Conservation (phyloP, 2,329 filamentous ascomycete species). For the Aspergillus persii region DNA sequence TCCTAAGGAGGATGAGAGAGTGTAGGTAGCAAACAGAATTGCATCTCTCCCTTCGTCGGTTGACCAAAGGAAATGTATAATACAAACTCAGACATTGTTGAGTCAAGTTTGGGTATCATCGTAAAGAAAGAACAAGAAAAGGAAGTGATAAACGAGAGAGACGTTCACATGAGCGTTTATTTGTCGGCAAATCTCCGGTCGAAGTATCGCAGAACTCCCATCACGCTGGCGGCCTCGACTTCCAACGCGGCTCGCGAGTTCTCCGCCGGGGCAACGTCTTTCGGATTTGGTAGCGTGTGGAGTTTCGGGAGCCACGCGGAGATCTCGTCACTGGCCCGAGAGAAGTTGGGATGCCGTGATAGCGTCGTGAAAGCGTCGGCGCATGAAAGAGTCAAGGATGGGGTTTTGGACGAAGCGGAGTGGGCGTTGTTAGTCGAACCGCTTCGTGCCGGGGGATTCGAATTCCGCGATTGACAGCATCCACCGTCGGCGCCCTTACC, state of each 20-base stretch:
- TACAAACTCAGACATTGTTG: slow-evolving; percentile 26
- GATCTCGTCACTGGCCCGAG: slow-evolving; percentile 69
- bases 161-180: slow-evolving; percentile 15
- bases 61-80: slow-evolving; percentile 12
- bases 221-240: slow-evolving; percentile 78
- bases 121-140: slow-evolving; percentile 10
- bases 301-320: slow-evolving; percentile 74
- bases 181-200: slow-evolving; percentile 64
- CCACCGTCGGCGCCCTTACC: slow-evolving; percentile 59
- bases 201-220: slow-evolving; percentile 80
- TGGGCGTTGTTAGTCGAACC: slow-evolving; percentile 22
- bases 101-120: slow-evolving; percentile 28
- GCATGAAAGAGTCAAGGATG: slow-evolving; percentile 63
- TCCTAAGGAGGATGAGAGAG: neutral
- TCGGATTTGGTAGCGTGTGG: slow-evolving; percentile 52
- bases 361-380: slow-evolving; percentile 78
- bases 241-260: slow-evolving; percentile 60
- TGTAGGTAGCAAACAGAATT: neutral
- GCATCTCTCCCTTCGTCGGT: neutral
- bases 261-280: slow-evolving; percentile 29
- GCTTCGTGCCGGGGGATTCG: slow-evolving; percentile 21
- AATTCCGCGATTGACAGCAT: slow-evolving; percentile 55
- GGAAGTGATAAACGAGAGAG: slow-evolving; percentile 2
- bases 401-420: slow-evolving; percentile 33
- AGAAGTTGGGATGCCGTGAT: slow-evolving; percentile 73